Base-by-base conservation (phyloP, 1,139 yeast species). In the Nakaseomyces uthaithaninus region DNA sequence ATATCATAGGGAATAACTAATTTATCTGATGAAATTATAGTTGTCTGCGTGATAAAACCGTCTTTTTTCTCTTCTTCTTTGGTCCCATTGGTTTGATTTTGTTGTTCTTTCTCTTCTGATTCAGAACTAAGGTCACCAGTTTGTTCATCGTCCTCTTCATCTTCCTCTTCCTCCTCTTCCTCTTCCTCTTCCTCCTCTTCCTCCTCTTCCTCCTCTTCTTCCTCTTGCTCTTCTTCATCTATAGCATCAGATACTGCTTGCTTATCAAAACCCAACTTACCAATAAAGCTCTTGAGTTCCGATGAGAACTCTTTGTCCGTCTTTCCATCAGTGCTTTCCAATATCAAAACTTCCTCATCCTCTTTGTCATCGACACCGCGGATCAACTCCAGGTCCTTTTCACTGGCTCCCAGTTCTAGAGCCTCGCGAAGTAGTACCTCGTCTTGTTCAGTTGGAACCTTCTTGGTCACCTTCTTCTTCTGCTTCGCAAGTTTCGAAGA, bases 361-460 rank as follows among this genome's bases (percentile, higher is more conserved):
- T 71, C 77, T 39, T 75, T 70, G 62, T 71, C 68, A 62, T 66
- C 67, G 8, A 83, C 53, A 11, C 69, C 80, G 35, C 67, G 65
- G 18, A 81, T 51, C 41, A 81, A 62, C 38, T 68, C 68, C 36
- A 81, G 57, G 55, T 80, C 91, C 23, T 73, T 83, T 50, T 79
- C 87, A 12, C 81, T 68, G 4, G 89, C 91, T 28, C 91, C 91
- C 34, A 81, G 62, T 14, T 76, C 76, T 20, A 80, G 59, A 1
- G 91, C 93, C 64, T 80, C 91, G 48, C 76, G 73, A 49, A 82
- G 76, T 40, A 80, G 60, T 0, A 69, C 54, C 4, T 74, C 77
- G 18, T 60, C 62, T 4, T 45, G 41, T 30, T 42, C 36, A 25
- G 43, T 28, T 17, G 16, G 35, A 10, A 36, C 38, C 25, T 45